Evolutionary conservation across 1,284 basidiomycete species (phyloP).

Genomic region (Mycena citricolor): DNA sequence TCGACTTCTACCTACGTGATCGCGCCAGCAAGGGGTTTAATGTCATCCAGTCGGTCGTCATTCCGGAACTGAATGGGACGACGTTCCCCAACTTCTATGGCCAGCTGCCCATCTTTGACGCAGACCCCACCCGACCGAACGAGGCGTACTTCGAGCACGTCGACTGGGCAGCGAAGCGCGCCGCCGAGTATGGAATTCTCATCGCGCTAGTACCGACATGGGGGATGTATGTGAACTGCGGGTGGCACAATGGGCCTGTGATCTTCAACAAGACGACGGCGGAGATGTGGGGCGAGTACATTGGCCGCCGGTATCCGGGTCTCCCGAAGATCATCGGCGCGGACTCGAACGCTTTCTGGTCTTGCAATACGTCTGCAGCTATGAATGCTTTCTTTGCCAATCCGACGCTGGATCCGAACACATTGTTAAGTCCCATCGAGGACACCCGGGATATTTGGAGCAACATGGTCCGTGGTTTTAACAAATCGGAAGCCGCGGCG

Average conservation of each 20-base stretch:
- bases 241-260: too few species aligned
- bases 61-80: slow-evolving; percentile 1
- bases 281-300: slow-evolving; percentile 2
- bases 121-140: slow-evolving; percentile 4
- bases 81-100: slow-evolving; percentile 7
- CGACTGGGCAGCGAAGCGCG: slow-evolving; percentile 2
- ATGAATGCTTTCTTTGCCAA: slow-evolving; percentile 1
- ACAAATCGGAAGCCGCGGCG: slow-evolving; percentile 4
- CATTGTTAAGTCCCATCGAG: too few species aligned
- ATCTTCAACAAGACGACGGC: too few species aligned
- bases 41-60: slow-evolving; percentile 4
- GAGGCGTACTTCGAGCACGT: slow-evolving; percentile 9
- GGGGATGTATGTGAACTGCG: slow-evolving; percentile 7
- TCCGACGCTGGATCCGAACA: not conserved
- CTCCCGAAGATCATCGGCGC: slow-evolving; percentile 6
- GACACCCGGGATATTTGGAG: too few species aligned
- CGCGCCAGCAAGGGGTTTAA: slow-evolving; percentile 9
- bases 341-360: slow-evolving; percentile 5
- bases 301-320: slow-evolving; percentile 6
- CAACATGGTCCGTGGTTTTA: slow-evolving; percentile 2
- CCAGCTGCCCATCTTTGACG: slow-evolving; percentile 4
- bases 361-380: slow-evolving; percentile 2
- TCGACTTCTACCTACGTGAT: slow-evolving; percentile 4
- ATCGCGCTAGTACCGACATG: slow-evolving; percentile 7
- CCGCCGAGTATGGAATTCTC: slow-evolving; percentile 3